phyloP scores from a whole-genome alignment of 768 basidiomycete genomes.

The Termitomyces sp. region DNA sequence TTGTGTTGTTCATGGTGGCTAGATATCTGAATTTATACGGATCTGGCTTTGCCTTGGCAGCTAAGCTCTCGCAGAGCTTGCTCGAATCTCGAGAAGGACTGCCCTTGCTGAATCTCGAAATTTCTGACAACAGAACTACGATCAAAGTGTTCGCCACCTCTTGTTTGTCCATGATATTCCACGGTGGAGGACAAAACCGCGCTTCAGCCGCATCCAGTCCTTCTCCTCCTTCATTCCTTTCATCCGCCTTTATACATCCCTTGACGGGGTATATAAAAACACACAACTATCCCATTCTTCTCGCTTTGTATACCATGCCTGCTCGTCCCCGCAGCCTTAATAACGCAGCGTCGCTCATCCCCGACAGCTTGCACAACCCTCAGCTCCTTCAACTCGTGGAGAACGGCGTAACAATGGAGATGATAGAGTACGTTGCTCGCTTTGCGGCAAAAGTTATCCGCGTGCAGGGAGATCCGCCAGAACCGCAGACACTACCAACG shows the following conservation, averaged over 20 bases:
- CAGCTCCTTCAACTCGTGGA: constrained; percentile 75
- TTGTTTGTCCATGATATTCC: constrained; percentile 17
- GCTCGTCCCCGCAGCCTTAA: constrained; percentile 23
- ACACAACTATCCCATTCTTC: constrained; percentile 26
- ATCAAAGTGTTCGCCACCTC: constrained; percentile 13
- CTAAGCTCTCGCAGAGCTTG: neutral
- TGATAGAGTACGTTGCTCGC: constrained; percentile 82
- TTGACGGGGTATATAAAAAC: constrained; percentile 34
- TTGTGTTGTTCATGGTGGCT: neutral
- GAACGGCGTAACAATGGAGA: constrained; percentile 73
- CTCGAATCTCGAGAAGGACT: neutral
- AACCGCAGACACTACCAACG: constrained; percentile 42
- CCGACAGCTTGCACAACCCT: constrained; percentile 71
- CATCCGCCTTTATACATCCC: constrained; percentile 29
- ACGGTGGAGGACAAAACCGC: constrained; percentile 7
- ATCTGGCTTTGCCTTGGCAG: neutral
- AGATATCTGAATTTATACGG: neutral
- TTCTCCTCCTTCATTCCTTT: constrained; percentile 17
- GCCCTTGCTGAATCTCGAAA: neutral
- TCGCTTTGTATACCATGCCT: constrained; percentile 23
- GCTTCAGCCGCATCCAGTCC: neutral
- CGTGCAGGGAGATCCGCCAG: constrained; percentile 48
- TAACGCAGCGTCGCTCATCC: constrained; percentile 81
- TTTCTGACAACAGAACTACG: neutral
- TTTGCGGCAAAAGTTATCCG: constrained; percentile 73